Percentiles rank a stretch among this genome's conserved stretches.
Conservation (phyloP, 202 grass and related monocot species). For the Zizania palustris region DNA sequence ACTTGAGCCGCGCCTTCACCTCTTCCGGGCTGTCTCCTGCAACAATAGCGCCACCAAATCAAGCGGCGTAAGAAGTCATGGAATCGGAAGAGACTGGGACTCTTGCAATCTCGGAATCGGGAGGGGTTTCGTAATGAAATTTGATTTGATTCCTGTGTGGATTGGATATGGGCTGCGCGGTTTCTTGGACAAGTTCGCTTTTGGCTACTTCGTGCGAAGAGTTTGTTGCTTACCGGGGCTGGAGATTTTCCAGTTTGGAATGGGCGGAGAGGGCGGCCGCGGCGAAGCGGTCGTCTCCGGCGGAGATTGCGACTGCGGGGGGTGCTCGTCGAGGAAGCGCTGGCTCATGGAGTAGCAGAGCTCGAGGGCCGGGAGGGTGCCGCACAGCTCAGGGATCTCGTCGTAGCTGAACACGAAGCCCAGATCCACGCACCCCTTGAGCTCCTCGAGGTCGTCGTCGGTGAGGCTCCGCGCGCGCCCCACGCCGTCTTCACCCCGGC, state of each 20-base stretch:
- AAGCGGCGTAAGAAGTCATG: background rate
- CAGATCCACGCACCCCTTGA: no score
- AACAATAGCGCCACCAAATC: no score
- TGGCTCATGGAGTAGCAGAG: no score
- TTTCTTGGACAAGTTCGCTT: background rate
- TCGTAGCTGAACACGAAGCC: no score
- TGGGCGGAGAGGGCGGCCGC: conserved; percentile 22
- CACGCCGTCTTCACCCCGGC: no score
- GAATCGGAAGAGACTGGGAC: no score
- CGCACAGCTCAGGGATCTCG: no score
- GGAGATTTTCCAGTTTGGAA: conserved; percentile 78
- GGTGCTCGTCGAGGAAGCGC: no score
- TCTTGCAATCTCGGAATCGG: background rate
- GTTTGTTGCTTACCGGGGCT: conserved; percentile 51
- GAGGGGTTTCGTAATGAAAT: background rate
- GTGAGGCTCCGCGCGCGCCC: no score
- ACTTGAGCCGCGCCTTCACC: conserved; percentile 59
- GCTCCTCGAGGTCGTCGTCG: no score
- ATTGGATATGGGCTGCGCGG: no score
- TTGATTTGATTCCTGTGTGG: background rate
- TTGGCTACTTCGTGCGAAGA: background rate
- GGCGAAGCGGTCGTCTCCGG: background rate
- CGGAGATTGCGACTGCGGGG: background rate
- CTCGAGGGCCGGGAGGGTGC: no score
- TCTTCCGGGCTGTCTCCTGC: conserved; percentile 54